Evolutionary conservation across 768 basidiomycete species (phyloP).

Genomic region (Boletus reticulatus): DNA sequence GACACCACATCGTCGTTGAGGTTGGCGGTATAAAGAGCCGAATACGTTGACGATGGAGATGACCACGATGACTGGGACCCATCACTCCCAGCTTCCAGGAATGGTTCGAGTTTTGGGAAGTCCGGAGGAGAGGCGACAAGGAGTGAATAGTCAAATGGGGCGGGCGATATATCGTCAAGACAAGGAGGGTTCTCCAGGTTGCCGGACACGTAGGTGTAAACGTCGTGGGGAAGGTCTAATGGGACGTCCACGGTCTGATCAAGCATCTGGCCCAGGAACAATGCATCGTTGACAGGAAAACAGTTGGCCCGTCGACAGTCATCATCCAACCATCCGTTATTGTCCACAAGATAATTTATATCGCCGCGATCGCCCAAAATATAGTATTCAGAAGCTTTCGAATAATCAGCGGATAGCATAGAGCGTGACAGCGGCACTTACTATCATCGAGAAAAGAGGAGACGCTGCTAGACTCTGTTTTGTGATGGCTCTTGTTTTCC

Average conservation of each 20-base stretch:
- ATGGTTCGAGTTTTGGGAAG: constrained; percentile 11
- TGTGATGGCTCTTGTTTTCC: neutral
- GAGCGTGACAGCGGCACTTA: constrained; percentile 8
- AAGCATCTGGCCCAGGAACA: neutral
- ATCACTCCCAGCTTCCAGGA: constrained; percentile 15
- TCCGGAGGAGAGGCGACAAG: constrained; percentile 5
- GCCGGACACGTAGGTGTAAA: constrained; percentile 1
- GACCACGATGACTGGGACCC: constrained; percentile 19
- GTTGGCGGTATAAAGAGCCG: constrained; percentile 10
- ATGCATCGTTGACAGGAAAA: neutral
- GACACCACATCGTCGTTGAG: constrained; percentile 7
- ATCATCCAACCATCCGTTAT: constrained; percentile 3
- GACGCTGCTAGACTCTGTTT: constrained; percentile 6
- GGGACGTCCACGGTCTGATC: constrained; percentile 1
- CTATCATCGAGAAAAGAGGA: constrained; percentile 8
- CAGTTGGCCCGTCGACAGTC: constrained; percentile 4
- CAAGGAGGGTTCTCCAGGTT: constrained; percentile 1
- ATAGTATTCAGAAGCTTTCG: constrained; percentile 12
- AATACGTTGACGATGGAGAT: constrained; percentile 26
- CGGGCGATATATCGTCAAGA: constrained; percentile 3
- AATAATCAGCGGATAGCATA: neutral
- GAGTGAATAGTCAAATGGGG: constrained; percentile 6
- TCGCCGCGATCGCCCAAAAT: neutral
- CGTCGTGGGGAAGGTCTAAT: neutral
- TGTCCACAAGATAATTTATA: neutral